Base-by-base conservation (phyloP, 805 yeast genomes). In the Spathaspora girioi region DNA sequence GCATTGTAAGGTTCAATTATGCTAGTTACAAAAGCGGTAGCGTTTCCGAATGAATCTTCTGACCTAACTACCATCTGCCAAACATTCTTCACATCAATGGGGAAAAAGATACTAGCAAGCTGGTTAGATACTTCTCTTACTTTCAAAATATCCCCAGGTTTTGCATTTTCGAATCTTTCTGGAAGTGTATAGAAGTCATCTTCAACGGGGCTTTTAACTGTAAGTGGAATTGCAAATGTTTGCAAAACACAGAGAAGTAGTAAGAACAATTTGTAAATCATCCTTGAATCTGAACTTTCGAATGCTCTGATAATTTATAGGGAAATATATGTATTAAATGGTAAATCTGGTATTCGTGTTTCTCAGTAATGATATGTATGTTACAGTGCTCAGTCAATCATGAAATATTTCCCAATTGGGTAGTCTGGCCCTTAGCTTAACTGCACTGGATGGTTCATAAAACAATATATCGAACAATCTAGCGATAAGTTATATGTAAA, bases 1-100 rank as follows among this genome's bases (percentile, higher is more conserved):
- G 67, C 62, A 48, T 67, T 66, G 47, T 49, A 58, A 7, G 73
- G 73, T 53, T 64, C 62, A 19, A 68, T 56, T 7, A 68, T 46
- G 1, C 71, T 67, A 23, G 69, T 52, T 1, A 62, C 63, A 15
- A 63, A 53, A 2, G 63, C 67, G 9, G 54, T 54, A 5, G 70
- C 60, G 18, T 63, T 56, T 1, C 70, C 70, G 47, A 53, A 54
- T 10, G 64, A 47, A 45, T 67, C 71, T 23, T 50, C 46, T 2
- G 65, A 56, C 45, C 65, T 48, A 1, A 61, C 60, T 18, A 61
- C 50, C 2, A 60, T 50, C 49, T 64, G 66, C 65, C 65, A 64
- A 5, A 63, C 26, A 18, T 59, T 52, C 46, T 64, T 53, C 42
- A 66, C 56, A 7, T 60, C 54, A 17, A 60, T 54, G 6, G 61